These are phyloP conservation scores for Luzula sylvatica DNA, from an alignment of 176 grass and related monocot species.

Conservation along the genomic window DNA sequence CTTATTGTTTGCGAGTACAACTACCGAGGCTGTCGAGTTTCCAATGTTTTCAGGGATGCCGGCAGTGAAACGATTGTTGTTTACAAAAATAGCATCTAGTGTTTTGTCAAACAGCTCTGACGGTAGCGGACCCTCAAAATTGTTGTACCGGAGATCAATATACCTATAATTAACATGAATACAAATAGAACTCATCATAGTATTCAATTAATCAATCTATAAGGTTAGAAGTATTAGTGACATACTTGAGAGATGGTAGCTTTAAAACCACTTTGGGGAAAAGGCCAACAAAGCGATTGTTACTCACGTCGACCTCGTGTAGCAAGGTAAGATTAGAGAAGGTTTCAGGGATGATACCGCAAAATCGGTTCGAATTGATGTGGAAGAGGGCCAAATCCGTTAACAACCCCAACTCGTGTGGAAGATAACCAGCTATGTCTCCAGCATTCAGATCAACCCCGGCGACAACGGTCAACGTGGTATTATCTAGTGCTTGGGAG, in stretches of 20 bases:
- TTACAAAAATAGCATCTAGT: constrained; percentile 32
- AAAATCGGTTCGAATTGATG: constrained; percentile 38
- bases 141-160: constrained; percentile 27
- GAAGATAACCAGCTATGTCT: constrained; percentile 33
- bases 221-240: not conserved
- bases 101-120: constrained; percentile 37
- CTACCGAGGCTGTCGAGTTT: constrained; percentile 30
- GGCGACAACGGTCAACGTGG: constrained; percentile 11
- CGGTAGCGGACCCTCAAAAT: constrained; percentile 30
- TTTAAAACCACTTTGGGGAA: constrained; percentile 25
- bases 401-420: constrained; percentile 27
- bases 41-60: constrained; percentile 33
- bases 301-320: constrained; percentile 34
- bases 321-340: constrained; percentile 26
- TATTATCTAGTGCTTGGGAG: constrained; percentile 22
- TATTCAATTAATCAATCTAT: not conserved
- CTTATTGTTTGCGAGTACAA: constrained; percentile 38
- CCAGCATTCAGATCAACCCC: constrained; percentile 33
- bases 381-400: constrained; percentile 30
- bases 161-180: constrained; percentile 3
- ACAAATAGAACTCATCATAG: not conserved
- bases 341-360: constrained; percentile 34
- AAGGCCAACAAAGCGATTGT: constrained; percentile 33
- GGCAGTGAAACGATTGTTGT: constrained; percentile 29
- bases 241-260: constrained; percentile 20